Conservation (phyloP, 73 alveolate species). For the Durusdinium trenchii region DNA sequence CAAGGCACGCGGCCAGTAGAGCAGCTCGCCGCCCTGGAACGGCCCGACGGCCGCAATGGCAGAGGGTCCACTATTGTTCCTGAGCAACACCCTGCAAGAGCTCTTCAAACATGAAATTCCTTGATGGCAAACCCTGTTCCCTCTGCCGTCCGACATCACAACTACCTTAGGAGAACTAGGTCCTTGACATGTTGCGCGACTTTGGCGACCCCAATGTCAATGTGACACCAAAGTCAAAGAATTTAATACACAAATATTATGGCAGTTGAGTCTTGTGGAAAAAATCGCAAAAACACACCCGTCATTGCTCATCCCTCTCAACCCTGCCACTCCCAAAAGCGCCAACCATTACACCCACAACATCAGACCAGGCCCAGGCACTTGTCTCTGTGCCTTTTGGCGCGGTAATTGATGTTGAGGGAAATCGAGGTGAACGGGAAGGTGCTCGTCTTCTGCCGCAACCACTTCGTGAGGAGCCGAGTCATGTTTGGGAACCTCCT, state of each 20-base stretch:
- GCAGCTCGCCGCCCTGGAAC: neutral
- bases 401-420: constrained; percentile 3
- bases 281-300: neutral
- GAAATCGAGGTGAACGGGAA: neutral
- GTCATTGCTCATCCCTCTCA: neutral
- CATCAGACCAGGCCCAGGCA: too few relatives aligned
- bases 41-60: neutral
- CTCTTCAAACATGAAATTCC: too few relatives aligned
- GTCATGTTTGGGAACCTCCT: constrained; percentile 1
- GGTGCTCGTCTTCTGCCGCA: neutral
- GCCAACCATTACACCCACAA: neutral
- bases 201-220: too few relatives aligned
- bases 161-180: too few relatives aligned
- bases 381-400: constrained; percentile 3
- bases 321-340: neutral
- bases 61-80: neutral
- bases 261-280: neutral
- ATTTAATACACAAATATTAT: too few relatives aligned
- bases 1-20: constrained; percentile 18
- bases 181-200: too few relatives aligned
- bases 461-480: neutral
- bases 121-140: too few relatives aligned
- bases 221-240: too few relatives aligned
- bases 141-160: too few relatives aligned
- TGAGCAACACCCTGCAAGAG: too few relatives aligned